A percentile compares a stretch with the other conserved stretches of the same genome.
Conservation (phyloP, 805 yeast species). For the Candida awuae region DNA sequence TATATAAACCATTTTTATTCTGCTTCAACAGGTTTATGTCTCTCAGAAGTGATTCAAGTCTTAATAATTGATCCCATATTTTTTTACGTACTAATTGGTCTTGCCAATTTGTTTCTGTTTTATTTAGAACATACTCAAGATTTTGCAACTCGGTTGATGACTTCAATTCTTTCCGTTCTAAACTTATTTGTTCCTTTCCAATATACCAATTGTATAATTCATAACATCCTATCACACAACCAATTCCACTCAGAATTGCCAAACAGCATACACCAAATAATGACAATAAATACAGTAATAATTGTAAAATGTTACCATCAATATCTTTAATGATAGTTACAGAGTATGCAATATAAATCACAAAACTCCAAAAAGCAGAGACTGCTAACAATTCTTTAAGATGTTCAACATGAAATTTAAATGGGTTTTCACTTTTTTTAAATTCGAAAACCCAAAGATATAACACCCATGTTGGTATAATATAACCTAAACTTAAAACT, state of each 20-base stretch:
- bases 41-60: conserved; percentile 11
- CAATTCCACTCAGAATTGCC: conserved; percentile 45
- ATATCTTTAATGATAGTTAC: background rate
- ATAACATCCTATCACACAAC: conserved; percentile 40
- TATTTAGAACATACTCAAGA: conserved; percentile 30
- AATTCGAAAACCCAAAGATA: conserved; percentile 9
- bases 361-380: conserved; percentile 29
- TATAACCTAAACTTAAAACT: conserved; percentile 32
- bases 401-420: too few species aligned
- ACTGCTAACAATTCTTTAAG: too few species aligned
- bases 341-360: conserved; percentile 26
- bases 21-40: conserved; percentile 34
- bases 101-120: too few species aligned
- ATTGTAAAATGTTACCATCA: conserved; percentile 14
- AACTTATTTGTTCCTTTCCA: conserved; percentile 1
- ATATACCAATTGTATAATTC: conserved; percentile 14
- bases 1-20: conserved; percentile 16
- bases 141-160: conserved; percentile 22
- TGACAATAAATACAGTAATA: conserved; percentile 38
- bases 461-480: conserved; percentile 35
- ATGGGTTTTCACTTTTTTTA: background rate
- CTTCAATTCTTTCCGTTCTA: conserved; percentile 19
- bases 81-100: too few species aligned
- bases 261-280: conserved; percentile 44
- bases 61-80: background rate